Conservation (phyloP, 192 early-diverging fungal genomes). For the Dissophora globulifera region DNA sequence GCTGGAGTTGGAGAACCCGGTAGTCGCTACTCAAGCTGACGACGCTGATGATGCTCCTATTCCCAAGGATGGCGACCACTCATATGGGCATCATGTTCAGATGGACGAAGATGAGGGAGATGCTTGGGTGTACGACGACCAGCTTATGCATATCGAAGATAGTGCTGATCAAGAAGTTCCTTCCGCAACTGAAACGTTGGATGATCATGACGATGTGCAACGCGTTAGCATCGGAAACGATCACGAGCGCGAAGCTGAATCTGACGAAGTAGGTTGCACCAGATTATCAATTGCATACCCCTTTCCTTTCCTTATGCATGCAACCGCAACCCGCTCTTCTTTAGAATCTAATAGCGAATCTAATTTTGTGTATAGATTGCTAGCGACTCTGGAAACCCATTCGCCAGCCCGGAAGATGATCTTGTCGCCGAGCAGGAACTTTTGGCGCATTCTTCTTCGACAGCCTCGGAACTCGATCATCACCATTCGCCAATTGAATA, state of each 20-base stretch:
- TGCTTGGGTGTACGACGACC: conserved; percentile 48
- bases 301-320: no score
- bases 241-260: not conserved
- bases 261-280: not conserved
- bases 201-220: not conserved
- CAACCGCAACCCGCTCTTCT: no score
- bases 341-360: no score
- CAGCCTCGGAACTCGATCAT: not conserved
- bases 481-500: not conserved
- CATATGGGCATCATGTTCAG: conserved; percentile 5
- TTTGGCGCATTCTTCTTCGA: not conserved
- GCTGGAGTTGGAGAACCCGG: not conserved
- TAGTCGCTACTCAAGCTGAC: not conserved
- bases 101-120: conserved; percentile 22
- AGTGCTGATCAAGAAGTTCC: not conserved
- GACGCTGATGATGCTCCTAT: no score
- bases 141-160: conserved; percentile 11
- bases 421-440: not conserved
- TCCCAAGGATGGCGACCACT: conserved; percentile 1
- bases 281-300: no score
- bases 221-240: conserved; percentile 1
- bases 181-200: not conserved
- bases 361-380: no score
- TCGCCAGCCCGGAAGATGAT: conserved; percentile 6
- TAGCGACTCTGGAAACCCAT: conserved; percentile 1